These are phyloP conservation scores for Aureobasidium sp. DNA, from an alignment of 2,329 filamentous ascomycete species.

Conservation along the genomic window DNA sequence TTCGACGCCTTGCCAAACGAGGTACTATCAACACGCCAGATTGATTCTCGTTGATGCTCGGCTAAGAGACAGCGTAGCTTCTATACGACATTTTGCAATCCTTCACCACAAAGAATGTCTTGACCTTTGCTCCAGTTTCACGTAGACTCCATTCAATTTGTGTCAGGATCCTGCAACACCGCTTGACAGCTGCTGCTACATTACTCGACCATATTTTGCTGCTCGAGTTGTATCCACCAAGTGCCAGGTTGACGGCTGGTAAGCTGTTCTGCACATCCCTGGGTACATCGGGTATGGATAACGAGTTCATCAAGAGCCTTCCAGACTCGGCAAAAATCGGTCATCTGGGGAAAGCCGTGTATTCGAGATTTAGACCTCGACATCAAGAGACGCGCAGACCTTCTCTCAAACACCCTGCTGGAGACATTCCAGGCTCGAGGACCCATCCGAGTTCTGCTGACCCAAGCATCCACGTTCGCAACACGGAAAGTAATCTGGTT, in stretches of 20 bases:
- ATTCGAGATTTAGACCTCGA: constrained; percentile 62
- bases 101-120: constrained; percentile 33
- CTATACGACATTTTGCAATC: constrained; percentile 35
- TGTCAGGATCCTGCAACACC: constrained; percentile 54
- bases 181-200: constrained; percentile 50
- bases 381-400: constrained; percentile 42
- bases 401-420: constrained; percentile 34
- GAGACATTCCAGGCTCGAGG: constrained; percentile 39
- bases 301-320: constrained; percentile 23
- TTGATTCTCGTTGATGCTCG: not conserved
- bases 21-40: constrained; percentile 14
- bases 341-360: constrained; percentile 46
- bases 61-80: constrained; percentile 22
- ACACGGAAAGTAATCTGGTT: constrained; percentile 29
- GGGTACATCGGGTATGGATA: constrained; percentile 52
- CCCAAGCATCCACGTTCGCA: constrained; percentile 9
- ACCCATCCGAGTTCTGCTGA: constrained; percentile 25
- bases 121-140: constrained; percentile 50
- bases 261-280: constrained; percentile 60
- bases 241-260: constrained; percentile 57
- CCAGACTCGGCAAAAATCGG: constrained; percentile 35
- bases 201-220: constrained; percentile 57
- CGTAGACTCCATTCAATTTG: constrained; percentile 56
- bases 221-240: constrained; percentile 71
- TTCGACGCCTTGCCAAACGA: constrained; percentile 26